A percentile compares a stretch with the other conserved stretches of the same genome.
Conservation (phyloP, 2,329 filamentous ascomycete genomes). For the Talaromyces sp. region DNA sequence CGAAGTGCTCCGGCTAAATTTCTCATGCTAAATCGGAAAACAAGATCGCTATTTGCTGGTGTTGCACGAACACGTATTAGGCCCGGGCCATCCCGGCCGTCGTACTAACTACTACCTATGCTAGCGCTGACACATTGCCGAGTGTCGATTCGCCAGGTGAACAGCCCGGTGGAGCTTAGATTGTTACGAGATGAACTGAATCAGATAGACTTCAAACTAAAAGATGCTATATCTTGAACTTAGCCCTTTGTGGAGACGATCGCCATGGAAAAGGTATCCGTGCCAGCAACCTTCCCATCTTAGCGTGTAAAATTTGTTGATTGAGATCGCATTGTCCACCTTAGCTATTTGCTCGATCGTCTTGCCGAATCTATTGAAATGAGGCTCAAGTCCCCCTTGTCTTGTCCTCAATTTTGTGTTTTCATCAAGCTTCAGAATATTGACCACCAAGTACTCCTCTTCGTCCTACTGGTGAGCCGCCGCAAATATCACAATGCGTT, state of each 20-base stretch:
- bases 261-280: background rate
- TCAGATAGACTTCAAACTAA: background rate
- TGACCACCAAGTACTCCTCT: background rate
- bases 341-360: background rate
- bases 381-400: background rate
- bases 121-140: background rate
- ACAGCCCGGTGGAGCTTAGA: background rate
- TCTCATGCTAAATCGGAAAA: background rate
- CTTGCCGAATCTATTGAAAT: background rate
- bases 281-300: background rate
- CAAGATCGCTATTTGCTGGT: background rate
- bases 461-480: background rate
- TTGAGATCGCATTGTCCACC: background rate
- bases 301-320: background rate
- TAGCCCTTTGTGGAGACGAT: background rate
- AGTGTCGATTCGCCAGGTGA: background rate
- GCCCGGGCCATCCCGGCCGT: background rate
- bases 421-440: background rate
- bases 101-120: background rate
- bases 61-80: background rate
- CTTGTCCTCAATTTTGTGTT: background rate
- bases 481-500: background rate
- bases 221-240: background rate
- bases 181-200: background rate
- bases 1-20: background rate